These are phyloP conservation scores for Erythrophleum fordii DNA, from an alignment of 306 rosid genomes.

Conservation along the genomic window DNA sequence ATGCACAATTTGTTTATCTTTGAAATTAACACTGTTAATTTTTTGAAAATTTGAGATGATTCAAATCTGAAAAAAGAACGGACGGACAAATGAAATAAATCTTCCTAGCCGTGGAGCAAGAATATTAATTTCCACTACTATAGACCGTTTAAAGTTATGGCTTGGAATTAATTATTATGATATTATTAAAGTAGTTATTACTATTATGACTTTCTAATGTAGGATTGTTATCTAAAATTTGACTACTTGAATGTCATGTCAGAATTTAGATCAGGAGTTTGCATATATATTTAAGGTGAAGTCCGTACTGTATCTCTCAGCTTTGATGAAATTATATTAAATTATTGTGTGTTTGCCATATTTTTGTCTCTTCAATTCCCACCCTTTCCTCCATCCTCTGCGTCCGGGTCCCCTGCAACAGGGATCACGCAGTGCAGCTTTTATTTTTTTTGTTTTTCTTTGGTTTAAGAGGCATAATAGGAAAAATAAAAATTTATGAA, in stretches of 20 bases:
- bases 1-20: too few relatives aligned
- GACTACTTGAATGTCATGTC: neutral
- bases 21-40: too few relatives aligned
- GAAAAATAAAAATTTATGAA: too few relatives aligned
- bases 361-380: neutral
- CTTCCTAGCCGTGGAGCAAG: neutral
- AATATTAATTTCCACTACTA: too few relatives aligned
- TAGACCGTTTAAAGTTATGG: neutral
- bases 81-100: too few relatives aligned
- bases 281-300: neutral
- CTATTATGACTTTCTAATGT: neutral
- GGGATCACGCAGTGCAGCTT: too few relatives aligned
- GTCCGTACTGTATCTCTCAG: neutral
- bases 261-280: neutral
- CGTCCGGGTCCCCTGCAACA: too few relatives aligned
- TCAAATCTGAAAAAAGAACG: neutral
- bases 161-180: neutral
- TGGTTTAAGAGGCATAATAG: too few relatives aligned
- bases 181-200: neutral
- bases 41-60: neutral
- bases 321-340: neutral
- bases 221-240: neutral
- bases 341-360: neutral
- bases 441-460: too few relatives aligned
- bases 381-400: neutral